A percentile compares a stretch with the other conserved stretches of the same genome.
Conservation (phyloP, 2,329 filamentous ascomycete species). For the Ceratocystis variospora region DNA sequence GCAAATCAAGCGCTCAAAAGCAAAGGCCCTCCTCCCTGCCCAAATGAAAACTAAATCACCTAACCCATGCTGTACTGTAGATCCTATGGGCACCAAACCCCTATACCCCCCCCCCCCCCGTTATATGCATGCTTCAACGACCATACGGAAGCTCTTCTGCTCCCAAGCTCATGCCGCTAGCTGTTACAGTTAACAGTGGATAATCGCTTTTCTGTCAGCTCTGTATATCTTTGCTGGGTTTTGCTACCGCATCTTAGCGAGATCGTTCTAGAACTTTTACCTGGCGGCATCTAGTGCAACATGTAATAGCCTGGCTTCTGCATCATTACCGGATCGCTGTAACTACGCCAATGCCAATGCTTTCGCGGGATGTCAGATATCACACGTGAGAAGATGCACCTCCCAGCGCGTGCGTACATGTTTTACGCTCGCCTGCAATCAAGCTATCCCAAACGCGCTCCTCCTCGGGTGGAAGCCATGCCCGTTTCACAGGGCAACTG, state of each 20-base stretch:
- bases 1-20: not conserved
- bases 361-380: not conserved
- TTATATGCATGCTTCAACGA: no score
- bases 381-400: not conserved
- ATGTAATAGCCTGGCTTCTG: no score
- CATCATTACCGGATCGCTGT: no score
- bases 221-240: not conserved
- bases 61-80: not conserved
- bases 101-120: not conserved
- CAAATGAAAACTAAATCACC: not conserved
- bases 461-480: not conserved
- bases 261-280: not conserved
- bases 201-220: not conserved
- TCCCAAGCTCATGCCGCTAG: no score
- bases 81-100: not conserved
- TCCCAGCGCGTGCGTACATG: not conserved
- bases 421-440: not conserved
- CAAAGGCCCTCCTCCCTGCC: not conserved
- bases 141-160: no score
- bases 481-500: no score
- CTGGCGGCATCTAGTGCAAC: not conserved
- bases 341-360: no score
- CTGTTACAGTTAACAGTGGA: not conserved
- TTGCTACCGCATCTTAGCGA: not conserved
- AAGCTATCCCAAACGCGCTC: not conserved